These are phyloP conservation scores for Exobasidium rhododendri DNA, from an alignment of 1,284 basidiomycete species.

Conservation along the genomic window DNA sequence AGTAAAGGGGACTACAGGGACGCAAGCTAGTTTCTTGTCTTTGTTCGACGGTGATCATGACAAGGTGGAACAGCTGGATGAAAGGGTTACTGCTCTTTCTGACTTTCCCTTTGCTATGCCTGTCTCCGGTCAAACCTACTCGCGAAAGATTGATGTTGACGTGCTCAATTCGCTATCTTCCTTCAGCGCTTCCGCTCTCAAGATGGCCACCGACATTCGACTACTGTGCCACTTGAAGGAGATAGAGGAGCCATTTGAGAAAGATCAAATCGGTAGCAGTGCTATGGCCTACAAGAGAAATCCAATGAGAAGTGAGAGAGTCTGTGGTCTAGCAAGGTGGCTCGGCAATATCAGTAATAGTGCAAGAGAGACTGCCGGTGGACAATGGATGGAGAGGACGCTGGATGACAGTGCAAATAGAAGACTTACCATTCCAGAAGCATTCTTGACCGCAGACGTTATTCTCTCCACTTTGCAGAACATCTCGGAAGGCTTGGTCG, in stretches of 20 bases:
- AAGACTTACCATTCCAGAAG: slow-evolving; percentile 90
- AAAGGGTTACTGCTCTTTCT: slow-evolving; percentile 70
- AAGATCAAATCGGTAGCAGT: slow-evolving; percentile 88
- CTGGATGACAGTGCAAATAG: slow-evolving; percentile 76
- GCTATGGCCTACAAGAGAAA: slow-evolving; percentile 99
- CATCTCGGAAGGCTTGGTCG: slow-evolving; percentile 92
- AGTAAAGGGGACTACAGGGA: slow-evolving; percentile 98
- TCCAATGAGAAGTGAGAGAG: slow-evolving; percentile 96
- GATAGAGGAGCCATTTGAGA: slow-evolving; percentile 98
- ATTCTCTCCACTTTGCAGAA: slow-evolving; percentile 93
- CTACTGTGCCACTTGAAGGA: slow-evolving; percentile 64
- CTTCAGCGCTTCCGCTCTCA: slow-evolving; percentile 92
- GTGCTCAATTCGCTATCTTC: slow-evolving; percentile 84
- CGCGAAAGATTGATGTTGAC: slow-evolving; percentile 93
- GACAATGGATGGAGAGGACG: slow-evolving; percentile 54
- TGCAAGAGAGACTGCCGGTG: slow-evolving; percentile 58
- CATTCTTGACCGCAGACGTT: slow-evolving; percentile 95
- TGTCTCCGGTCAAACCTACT: slow-evolving; percentile 97
- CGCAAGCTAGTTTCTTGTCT: slow-evolving; percentile 90
- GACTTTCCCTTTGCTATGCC: slow-evolving; percentile 94
- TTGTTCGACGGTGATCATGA: slow-evolving; percentile 84
- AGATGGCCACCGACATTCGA: slow-evolving; percentile 93
- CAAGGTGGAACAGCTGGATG: slow-evolving; percentile 89
- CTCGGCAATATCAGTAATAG: slow-evolving; percentile 54
- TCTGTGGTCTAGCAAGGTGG: slow-evolving; percentile 93